Evolutionary conservation across 768 basidiomycete species (phyloP).

Genomic region (Russula vinacea): DNA sequence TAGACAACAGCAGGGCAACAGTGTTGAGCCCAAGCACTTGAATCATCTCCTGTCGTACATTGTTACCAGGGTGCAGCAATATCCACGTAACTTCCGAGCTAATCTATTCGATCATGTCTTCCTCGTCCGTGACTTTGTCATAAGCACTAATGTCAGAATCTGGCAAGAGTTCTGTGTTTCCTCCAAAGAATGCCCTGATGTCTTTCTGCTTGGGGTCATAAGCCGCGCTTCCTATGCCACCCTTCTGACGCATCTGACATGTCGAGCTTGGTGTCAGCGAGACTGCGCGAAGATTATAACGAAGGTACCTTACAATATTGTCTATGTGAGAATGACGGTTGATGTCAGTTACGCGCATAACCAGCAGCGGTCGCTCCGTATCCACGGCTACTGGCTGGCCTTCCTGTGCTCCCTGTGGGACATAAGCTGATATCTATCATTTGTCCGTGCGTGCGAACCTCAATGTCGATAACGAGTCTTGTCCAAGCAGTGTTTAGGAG

Average conservation of each 20-base stretch:
- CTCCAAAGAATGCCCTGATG: slow-evolving; percentile 70
- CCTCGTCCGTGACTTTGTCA: slow-evolving; percentile 31
- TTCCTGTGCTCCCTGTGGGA: slow-evolving; percentile 34
- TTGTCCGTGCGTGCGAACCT: slow-evolving; percentile 37
- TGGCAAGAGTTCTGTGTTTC: slow-evolving; percentile 28
- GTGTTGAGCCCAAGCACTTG: neutral
- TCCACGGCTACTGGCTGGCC: slow-evolving; percentile 33
- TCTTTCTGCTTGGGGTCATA: slow-evolving; percentile 74
- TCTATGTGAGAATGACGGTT: slow-evolving; percentile 56
- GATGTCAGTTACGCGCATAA: slow-evolving; percentile 48
- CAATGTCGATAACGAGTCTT: slow-evolving; percentile 48
- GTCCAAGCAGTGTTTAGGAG: slow-evolving; percentile 72
- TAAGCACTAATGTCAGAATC: slow-evolving; percentile 34
- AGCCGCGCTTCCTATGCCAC: slow-evolving; percentile 67
- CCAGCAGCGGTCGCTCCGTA: slow-evolving; percentile 37
- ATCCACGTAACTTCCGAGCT: neutral
- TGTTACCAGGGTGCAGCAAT: neutral
- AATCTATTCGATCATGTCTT: slow-evolving; percentile 10
- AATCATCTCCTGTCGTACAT: neutral
- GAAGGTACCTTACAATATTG: slow-evolving; percentile 49
- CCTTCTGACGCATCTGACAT: slow-evolving; percentile 59
- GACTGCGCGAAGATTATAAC: neutral
- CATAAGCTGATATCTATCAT: slow-evolving; percentile 9
- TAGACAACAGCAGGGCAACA: neutral
- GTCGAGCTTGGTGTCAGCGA: neutral